phyloP scores from a whole-genome alignment of 768 basidiomycete genomes.

The Cytidiella melzeri region DNA sequence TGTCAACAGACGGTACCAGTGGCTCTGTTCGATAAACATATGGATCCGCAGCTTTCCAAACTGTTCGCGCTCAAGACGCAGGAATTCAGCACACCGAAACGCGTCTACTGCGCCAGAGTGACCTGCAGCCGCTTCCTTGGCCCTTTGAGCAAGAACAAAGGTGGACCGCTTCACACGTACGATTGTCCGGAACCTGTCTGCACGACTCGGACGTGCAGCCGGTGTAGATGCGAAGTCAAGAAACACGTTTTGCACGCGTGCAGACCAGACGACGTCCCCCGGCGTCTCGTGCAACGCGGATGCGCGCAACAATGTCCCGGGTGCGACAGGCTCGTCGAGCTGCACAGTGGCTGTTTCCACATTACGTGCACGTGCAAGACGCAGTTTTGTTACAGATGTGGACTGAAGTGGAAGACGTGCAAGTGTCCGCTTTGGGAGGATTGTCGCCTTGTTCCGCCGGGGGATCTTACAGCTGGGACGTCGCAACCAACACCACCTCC shows the following conservation, averaged over 20 bases:
- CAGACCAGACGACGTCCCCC: conserved; percentile 8
- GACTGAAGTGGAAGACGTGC: conserved; percentile 56
- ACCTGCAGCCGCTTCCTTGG: conserved; percentile 25
- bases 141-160: conserved; percentile 9
- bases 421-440: conserved; percentile 64
- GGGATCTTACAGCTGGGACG: no score
- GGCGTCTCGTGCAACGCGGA: not conserved
- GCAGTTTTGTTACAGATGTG: conserved; percentile 50
- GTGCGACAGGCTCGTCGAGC: conserved; percentile 26
- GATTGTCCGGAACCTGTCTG: conserved; percentile 13
- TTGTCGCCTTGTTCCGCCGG: conserved; percentile 29
- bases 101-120: conserved; percentile 24
- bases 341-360: conserved; percentile 32
- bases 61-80: conserved; percentile 15
- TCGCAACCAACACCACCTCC: not conserved
- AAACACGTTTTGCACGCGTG: conserved; percentile 12
- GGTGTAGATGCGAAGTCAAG: conserved; percentile 14
- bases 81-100: conserved; percentile 20
- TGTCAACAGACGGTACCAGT: conserved; percentile 19
- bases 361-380: conserved; percentile 36
- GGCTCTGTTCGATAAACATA: conserved; percentile 11
- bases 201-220: conserved; percentile 16
- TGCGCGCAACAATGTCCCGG: conserved; percentile 30
- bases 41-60: conserved; percentile 6
- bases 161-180: conserved; percentile 8